Conservation (phyloP, 129 eudicot species). For the Cynara cardunculus region DNA sequence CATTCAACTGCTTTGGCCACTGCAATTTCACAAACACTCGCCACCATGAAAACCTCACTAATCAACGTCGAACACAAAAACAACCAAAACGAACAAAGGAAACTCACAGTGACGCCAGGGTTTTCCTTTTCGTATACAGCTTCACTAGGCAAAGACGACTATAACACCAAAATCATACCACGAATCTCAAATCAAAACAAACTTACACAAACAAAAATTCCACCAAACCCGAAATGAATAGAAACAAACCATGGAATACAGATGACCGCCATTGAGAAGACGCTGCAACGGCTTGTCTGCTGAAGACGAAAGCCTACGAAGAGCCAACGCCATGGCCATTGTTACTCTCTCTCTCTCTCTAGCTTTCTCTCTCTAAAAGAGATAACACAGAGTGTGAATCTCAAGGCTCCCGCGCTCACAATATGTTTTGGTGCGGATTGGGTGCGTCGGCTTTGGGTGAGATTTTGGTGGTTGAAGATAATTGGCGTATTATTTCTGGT, state of each 20-base stretch:
- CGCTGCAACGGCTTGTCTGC: constrained; percentile 67
- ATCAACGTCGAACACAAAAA: background rate
- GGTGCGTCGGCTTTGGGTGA: constrained; percentile 33
- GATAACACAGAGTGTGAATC: constrained; percentile 7
- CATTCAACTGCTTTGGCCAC: constrained; percentile 99
- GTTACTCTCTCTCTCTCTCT: constrained; percentile 40
- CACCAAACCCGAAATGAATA: background rate
- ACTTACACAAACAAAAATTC: background rate
- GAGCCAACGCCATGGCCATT: constrained; percentile 83
- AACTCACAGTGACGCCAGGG: constrained; percentile 71
- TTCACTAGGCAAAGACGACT: constrained; percentile 80
- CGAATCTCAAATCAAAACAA: constrained; percentile 5
- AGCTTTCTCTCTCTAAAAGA: constrained; percentile 12
- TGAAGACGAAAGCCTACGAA: constrained; percentile 75
- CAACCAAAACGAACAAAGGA: background rate
- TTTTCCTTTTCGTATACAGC: constrained; percentile 87
- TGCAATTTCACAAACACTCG: constrained; percentile 31
- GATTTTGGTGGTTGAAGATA: constrained; percentile 71
- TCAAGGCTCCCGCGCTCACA: constrained; percentile 22
- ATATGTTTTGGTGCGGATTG: constrained; percentile 25
- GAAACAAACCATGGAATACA: constrained; percentile 66
- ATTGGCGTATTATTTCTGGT: constrained; percentile 54
- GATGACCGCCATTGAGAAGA: constrained; percentile 61
- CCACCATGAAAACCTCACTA: background rate
- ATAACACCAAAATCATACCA: constrained; percentile 1